phyloP scores from a whole-genome alignment of 108 stramenopile species.

The Stephanodiscus minutulus region DNA sequence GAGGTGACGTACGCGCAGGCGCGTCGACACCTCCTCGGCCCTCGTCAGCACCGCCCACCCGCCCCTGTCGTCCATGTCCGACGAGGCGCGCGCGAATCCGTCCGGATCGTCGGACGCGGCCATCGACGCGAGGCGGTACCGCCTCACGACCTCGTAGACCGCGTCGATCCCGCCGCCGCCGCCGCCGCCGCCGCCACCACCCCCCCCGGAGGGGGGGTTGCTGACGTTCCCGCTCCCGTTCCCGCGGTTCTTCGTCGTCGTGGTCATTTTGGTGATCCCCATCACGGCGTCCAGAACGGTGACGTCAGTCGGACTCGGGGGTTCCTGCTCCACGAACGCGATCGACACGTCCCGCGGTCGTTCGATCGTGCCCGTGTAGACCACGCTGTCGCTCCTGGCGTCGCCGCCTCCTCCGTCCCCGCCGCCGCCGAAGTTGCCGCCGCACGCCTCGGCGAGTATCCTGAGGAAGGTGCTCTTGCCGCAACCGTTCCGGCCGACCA shows the following conservation, averaged over 20 bases:
- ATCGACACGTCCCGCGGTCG: conserved; percentile 53
- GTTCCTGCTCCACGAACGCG: conserved; percentile 83
- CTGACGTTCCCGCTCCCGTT: not conserved
- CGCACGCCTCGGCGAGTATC: conserved; percentile 64
- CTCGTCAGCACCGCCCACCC: conserved; percentile 81
- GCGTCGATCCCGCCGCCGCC: conserved; percentile 22
- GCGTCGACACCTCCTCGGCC: conserved; percentile 80
- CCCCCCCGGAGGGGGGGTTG: not conserved
- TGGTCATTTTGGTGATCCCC: conserved; percentile 48
- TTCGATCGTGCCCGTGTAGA: conserved; percentile 63
- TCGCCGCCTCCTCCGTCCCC: conserved; percentile 4
- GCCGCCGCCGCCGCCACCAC: not conserved
- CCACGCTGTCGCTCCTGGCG: conserved; percentile 28
- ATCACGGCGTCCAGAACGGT: conserved; percentile 78
- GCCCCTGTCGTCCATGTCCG: conserved; percentile 69
- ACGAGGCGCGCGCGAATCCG: conserved; percentile 59
- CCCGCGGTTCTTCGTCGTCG: not conserved
- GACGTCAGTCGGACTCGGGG: conserved; percentile 60
- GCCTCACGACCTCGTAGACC: conserved; percentile 63
- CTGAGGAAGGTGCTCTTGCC: conserved; percentile 77
- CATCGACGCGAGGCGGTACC: conserved; percentile 56
- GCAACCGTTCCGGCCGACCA: conserved; percentile 76
- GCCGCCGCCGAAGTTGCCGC: conserved; percentile 6
- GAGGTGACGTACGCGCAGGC: conserved; percentile 67
- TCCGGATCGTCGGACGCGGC: conserved; percentile 63